Evolutionary conservation across 2,329 filamentous ascomycete genomes (phyloP).

Genomic region (Diplodia sapinea): DNA sequence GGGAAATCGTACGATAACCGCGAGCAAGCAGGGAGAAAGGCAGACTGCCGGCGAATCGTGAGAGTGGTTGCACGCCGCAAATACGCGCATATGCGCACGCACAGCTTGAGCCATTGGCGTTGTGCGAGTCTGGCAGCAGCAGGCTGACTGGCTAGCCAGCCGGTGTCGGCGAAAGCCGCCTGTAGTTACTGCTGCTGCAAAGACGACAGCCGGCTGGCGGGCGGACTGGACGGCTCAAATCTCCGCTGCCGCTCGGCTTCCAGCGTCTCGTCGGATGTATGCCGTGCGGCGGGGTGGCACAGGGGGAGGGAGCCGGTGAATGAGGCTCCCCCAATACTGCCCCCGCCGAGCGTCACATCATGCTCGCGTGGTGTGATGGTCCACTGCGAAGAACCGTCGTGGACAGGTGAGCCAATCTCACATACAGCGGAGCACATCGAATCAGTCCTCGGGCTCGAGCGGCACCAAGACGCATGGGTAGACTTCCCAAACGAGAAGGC

Average conservation of each 20-base stretch:
- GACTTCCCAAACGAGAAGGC: constrained; percentile 14
- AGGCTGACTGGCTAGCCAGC: neutral
- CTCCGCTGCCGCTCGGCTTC: constrained; percentile 21
- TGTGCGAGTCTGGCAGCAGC: constrained; percentile 11
- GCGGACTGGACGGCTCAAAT: constrained; percentile 11
- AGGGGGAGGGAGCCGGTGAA: constrained; percentile 1
- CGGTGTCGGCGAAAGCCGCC: constrained; percentile 1
- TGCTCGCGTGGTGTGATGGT: constrained; percentile 22
- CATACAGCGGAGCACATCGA: neutral
- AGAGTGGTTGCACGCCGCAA: constrained; percentile 15
- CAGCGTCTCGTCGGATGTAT: neutral
- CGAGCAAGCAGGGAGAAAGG: neutral
- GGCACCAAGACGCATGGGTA: constrained; percentile 2
- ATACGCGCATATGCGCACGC: neutral
- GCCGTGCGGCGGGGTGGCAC: neutral
- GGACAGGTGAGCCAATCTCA: neutral
- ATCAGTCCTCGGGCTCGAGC: neutral
- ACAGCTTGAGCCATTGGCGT: neutral
- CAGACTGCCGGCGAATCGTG: constrained; percentile 5
- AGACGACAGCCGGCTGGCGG: neutral
- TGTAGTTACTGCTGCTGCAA: neutral
- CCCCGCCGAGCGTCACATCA: neutral
- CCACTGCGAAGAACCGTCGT: constrained; percentile 11
- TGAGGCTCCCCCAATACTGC: constrained; percentile 10
- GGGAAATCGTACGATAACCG: constrained; percentile 6